A percentile compares a stretch with the other conserved stretches of the same genome.
Conservation (phyloP, 441 rosid genomes). For the Gossypium trilobum region DNA sequence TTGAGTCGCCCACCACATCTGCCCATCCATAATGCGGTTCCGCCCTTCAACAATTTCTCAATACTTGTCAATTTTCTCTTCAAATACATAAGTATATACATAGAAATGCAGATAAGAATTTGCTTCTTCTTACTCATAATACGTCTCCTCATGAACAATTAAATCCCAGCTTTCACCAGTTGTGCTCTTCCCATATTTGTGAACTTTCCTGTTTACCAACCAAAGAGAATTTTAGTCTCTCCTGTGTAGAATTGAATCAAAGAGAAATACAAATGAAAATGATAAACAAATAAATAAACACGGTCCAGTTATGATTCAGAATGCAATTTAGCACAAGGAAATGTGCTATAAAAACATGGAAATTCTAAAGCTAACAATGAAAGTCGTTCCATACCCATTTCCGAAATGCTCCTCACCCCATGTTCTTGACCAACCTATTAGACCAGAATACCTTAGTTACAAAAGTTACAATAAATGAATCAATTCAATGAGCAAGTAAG, state of each 20-base stretch:
- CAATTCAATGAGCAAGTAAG: slow-evolving; percentile 1
- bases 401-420: slow-evolving; percentile 99
- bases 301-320: not conserved
- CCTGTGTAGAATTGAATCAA: not conserved
- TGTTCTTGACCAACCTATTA: slow-evolving; percentile 91
- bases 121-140: slow-evolving; percentile 58
- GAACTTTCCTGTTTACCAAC: slow-evolving; percentile 60
- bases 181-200: slow-evolving; percentile 92
- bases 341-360: not conserved
- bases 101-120: not conserved
- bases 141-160: slow-evolving; percentile 83
- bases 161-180: slow-evolving; percentile 97
- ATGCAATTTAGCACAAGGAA: not conserved
- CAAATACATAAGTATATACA: not conserved
- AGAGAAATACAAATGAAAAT: not conserved
- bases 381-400: slow-evolving; percentile 55
- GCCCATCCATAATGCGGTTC: slow-evolving; percentile 96
- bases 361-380: not conserved
- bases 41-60: slow-evolving; percentile 43
- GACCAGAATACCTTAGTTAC: slow-evolving; percentile 9
- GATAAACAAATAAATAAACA: not conserved
- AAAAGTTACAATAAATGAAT: not conserved
- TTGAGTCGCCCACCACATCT: slow-evolving; percentile 82
- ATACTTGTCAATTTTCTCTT: not conserved
- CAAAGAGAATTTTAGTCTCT: slow-evolving; percentile 1